Evolutionary conservation across 2,329 filamentous ascomycete genomes (phyloP), one percentile per base, ranked within the genome.

Genomic region (Botrytis deweyae): DNA sequence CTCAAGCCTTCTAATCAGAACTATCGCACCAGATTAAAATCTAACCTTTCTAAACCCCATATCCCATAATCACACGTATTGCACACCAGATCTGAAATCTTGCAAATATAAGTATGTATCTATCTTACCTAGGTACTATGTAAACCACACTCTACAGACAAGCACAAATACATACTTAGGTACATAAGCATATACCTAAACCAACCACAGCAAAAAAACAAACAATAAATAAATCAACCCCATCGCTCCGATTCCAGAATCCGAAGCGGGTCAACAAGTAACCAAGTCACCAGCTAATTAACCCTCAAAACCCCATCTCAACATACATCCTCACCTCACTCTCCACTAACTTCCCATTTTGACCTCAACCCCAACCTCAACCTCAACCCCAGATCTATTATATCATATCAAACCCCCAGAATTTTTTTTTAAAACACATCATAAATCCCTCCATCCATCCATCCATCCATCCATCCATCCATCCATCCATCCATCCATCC

Each of bases 251-350:
- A n/a, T n/a, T 52, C 25, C 25, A 14, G 25, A 52, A 52, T 14
- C 12, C 0, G 25, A 7, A 52, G n/a, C n/a, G 12, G 3, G 12
- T 0, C 0, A n/a, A 14, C 0, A n/a, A 14, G 4, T 2, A 25
- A 52, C 10, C 25, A 52, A 14, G 10, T 12, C 5, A 52, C 25
- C 4, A n/a, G 1, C 49, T 49, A 49, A 14, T 5, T 52, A 14
- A 52, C 46, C 46, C 25, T 14, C 14, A 14, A 5, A 5, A n/a
- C n/a, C 16, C 25, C 18, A 8, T 46, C 44, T 52, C 12, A 16
- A 52, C 20, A 46, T 22, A 8, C 7, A 22, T 22, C 9, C 8
- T 46, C 20, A 46, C 20, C 20, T 46, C 20, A 22, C 44, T 0
- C 44, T 44, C 42, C 6, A 16, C 18, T 1, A 44, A 44, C 18